phyloP scores from a whole-genome alignment of 2,329 filamentous ascomycete species.

The Penicillium occitanis region DNA sequence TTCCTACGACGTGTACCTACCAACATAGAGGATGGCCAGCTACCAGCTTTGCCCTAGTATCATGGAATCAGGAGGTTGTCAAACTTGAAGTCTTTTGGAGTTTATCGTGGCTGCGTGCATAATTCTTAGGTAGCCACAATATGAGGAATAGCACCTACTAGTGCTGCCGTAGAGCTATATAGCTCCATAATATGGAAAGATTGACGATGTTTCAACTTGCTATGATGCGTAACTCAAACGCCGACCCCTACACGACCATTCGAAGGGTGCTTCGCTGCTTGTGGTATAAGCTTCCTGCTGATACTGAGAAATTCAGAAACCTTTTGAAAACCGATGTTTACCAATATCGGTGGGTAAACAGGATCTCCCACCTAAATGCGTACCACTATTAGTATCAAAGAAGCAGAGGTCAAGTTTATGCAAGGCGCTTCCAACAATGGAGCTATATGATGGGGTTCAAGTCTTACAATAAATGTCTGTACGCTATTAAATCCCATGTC shows the following conservation, averaged over 20 bases:
- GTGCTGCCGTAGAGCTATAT: background rate
- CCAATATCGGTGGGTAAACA: constrained; percentile 16
- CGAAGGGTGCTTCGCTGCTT: background rate
- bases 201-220: background rate
- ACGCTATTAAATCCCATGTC: constrained; percentile 20
- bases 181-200: background rate
- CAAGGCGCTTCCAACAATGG: background rate
- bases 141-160: background rate
- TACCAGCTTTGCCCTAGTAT: background rate
- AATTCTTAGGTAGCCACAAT: background rate
- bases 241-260: background rate
- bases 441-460: too few species aligned
- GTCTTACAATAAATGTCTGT: constrained; percentile 18
- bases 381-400: background rate
- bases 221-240: background rate
- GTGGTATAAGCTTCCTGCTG: background rate
- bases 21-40: background rate
- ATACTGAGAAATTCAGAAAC: constrained; percentile 21
- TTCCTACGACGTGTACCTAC: background rate
- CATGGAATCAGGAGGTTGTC: background rate
- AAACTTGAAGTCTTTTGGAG: background rate
- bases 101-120: background rate
- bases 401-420: background rate
- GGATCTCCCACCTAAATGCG: constrained; percentile 15
- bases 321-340: constrained; percentile 18